These are phyloP conservation scores for Hemisphaericaspora subhashii DNA, from an alignment of 1,139 yeast species.

Conservation along the genomic window DNA sequence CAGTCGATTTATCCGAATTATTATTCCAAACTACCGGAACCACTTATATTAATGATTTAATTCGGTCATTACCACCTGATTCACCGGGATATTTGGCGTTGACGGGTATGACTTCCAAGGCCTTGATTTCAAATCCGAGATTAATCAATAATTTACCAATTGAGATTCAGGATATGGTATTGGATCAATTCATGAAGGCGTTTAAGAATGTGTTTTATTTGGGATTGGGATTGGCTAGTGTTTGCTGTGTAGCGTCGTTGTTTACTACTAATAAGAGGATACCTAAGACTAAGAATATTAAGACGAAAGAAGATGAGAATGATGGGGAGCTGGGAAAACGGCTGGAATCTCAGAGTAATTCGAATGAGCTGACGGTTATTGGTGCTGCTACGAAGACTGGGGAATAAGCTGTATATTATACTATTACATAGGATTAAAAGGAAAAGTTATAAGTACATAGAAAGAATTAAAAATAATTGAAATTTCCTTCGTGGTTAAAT, in stretches of 20 bases:
- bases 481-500: too few relatives aligned
- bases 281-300: conserved; percentile 23
- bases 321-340: neutral
- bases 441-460: neutral
- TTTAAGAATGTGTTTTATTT: conserved; percentile 43
- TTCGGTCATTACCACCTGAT: conserved; percentile 14
- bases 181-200: conserved; percentile 36
- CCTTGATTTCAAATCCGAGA: conserved; percentile 31
- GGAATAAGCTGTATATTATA: too few relatives aligned
- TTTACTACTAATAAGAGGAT: conserved; percentile 40
- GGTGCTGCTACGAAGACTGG: neutral
- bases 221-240: conserved; percentile 32
- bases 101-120: conserved; percentile 17
- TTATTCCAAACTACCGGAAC: conserved; percentile 36
- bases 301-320: conserved; percentile 3
- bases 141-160: conserved; percentile 27
- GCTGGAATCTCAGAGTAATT: neutral
- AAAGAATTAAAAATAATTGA: neutral
- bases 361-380: neutral
- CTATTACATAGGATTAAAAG: too few relatives aligned
- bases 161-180: conserved; percentile 21
- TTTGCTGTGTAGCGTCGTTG: conserved; percentile 28
- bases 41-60: conserved; percentile 20
- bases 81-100: conserved; percentile 21
- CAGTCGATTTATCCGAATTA: conserved; percentile 48